Conservation (phyloP, 257 asterid genomes). For the Fraxinus excelsior region DNA sequence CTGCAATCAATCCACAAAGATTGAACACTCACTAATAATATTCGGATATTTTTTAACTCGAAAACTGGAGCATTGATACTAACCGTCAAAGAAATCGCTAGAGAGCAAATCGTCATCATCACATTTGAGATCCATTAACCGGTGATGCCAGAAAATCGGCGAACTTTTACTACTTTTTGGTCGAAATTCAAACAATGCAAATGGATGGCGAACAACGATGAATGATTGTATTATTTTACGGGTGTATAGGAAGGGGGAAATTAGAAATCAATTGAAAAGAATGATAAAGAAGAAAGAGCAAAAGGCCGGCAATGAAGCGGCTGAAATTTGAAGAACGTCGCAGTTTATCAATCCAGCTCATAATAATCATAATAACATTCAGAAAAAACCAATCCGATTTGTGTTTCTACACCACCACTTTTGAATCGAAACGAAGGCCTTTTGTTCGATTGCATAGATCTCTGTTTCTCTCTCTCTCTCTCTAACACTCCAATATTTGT, state of each 20-base stretch:
- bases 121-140: slow-evolving; percentile 53
- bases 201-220: slow-evolving; percentile 13
- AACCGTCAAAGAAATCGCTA: slow-evolving; percentile 54
- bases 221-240: slow-evolving; percentile 30
- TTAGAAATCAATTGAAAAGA: slow-evolving; percentile 84
- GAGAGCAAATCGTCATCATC: slow-evolving; percentile 41
- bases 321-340: slow-evolving; percentile 76
- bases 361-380: slow-evolving; percentile 55
- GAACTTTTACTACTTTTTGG: slow-evolving; percentile 1
- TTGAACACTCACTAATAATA: background rate
- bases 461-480: slow-evolving; percentile 1
- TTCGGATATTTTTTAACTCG: background rate
- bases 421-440: slow-evolving; percentile 37
- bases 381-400: slow-evolving; percentile 22
- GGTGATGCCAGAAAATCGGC: background rate
- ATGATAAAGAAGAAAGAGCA: slow-evolving; percentile 82
- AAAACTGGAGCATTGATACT: slow-evolving; percentile 21
- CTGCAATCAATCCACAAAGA: slow-evolving; percentile 13
- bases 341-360: slow-evolving; percentile 79
- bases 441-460: slow-evolving; percentile 82
- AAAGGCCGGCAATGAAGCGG: slow-evolving; percentile 91
- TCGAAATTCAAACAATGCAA: slow-evolving; percentile 22
- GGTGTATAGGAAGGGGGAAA: slow-evolving; percentile 97
- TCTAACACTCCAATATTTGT: background rate
- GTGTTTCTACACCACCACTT: slow-evolving; percentile 13